Base-by-base conservation (phyloP, 169 alveolate species). In the Cytauxzoon felis region DNA sequence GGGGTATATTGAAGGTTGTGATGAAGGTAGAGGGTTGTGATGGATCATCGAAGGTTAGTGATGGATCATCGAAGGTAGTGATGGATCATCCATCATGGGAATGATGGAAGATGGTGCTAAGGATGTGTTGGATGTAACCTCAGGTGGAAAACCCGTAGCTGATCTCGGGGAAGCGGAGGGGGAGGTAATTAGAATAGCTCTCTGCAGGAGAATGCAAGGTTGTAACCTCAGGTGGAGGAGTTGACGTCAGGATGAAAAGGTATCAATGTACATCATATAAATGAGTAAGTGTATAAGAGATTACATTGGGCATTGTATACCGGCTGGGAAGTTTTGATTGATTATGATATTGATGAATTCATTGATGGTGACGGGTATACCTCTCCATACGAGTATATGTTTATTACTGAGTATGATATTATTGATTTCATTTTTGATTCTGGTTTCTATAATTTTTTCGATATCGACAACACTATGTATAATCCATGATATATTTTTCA, bases 251-350 rank as follows among this genome's bases (percentile, higher is more conserved):
- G n/a, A n/a, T n/a, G n/a, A n/a, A n/a, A n/a, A n/a, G n/a, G n/a
- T n/a, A n/a, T n/a, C n/a, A n/a, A n/a, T n/a, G n/a, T n/a, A n/a
- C n/a, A n/a, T n/a, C n/a, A n/a, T n/a, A n/a, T n/a, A n/a, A n/a
- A n/a, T n/a, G n/a, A n/a, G n/a, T n/a, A n/a, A n/a, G n/a, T n/a
- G n/a, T n/a, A n/a, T n/a, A n/a, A n/a, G n/a, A n/a, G n/a, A n/a
- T 13, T 13, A 13, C 45, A 11, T 48, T 9, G 69, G 69, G 24
- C 67, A 59, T 24, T 21, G 42, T 27, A 59, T 3, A 9, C 69
- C 69, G 8, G 16, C 26, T 13, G 84, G 84, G 76, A 53, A 73
- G 36, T 73, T 73, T 45, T 59, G 52, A 13, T 24, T n/a, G 41
- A 56, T 42, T 11, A 73, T n/a, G 38, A 63, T 36, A 58, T 73